Percentiles rank a stretch among this genome's conserved stretches.
Evolutionary conservation across 164 flowering plant species (phyloP).

Genomic region (Annona squamosa): DNA sequence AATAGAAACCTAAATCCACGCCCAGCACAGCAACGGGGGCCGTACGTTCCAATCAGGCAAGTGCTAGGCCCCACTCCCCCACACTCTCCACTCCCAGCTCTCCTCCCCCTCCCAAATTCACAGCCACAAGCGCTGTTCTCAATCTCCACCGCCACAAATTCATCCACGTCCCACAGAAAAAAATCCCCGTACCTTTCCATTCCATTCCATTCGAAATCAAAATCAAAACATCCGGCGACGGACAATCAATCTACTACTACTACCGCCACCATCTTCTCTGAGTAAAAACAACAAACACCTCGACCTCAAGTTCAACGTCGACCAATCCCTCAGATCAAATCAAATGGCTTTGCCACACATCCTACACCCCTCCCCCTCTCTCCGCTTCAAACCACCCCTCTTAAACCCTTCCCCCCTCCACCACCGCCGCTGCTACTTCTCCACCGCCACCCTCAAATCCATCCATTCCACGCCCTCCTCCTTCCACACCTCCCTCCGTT

Average conservation of each 20-base stretch:
- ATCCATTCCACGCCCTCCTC: background rate
- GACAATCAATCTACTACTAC: background rate
- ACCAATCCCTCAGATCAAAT: background rate
- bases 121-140: too few relatives aligned
- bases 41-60: too few relatives aligned
- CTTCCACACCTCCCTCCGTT: constrained; percentile 25
- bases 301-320: background rate
- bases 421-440: background rate
- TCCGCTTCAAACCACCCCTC: constrained; percentile 26
- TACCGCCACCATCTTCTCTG: background rate
- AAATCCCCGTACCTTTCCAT: too few relatives aligned
- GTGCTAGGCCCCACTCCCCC: too few relatives aligned
- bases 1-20: too few relatives aligned
- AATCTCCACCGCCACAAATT: too few relatives aligned
- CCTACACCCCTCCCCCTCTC: constrained; percentile 31
- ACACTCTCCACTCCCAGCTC: too few relatives aligned
- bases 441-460: constrained; percentile 1
- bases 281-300: background rate
- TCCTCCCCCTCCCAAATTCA: too few relatives aligned
- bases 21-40: too few relatives aligned
- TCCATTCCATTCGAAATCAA: background rate
- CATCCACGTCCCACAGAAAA: too few relatives aligned
- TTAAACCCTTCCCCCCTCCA: constrained; percentile 6
- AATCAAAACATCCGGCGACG: background rate
- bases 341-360: constrained; percentile 64